Conservation (phyloP, 2,329 filamentous ascomycete genomes). For the Aspergillus sp. region DNA sequence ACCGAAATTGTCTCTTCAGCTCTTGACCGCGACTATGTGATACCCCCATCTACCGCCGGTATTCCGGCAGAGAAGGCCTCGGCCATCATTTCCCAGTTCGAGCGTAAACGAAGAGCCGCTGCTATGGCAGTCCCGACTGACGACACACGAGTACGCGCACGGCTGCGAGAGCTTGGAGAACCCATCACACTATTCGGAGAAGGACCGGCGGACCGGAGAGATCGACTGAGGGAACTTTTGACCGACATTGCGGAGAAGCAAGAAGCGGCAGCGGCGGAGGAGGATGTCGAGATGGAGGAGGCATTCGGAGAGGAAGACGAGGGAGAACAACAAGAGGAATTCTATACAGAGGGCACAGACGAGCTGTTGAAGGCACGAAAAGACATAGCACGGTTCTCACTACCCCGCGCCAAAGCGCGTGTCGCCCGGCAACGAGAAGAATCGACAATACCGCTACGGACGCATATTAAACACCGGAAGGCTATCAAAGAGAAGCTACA, state of each 20-base stretch:
- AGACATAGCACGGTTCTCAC: conserved; percentile 77
- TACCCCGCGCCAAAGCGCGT: conserved; percentile 77
- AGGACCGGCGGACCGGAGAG: conserved; percentile 78
- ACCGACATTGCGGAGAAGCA: conserved; percentile 68
- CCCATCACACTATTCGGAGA: conserved; percentile 95
- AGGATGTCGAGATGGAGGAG: conserved; percentile 56
- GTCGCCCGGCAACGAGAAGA: conserved; percentile 77
- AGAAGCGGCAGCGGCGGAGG: conserved; percentile 46
- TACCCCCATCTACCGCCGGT: conserved; percentile 65
- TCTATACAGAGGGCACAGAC: conserved; percentile 81
- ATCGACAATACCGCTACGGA: conserved; percentile 77
- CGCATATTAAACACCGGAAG: conserved; percentile 90
- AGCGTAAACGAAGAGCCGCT: conserved; percentile 84
- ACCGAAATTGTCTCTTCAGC: conserved; percentile 41
- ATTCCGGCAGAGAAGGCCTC: conserved; percentile 79
- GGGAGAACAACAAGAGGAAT: conserved; percentile 83
- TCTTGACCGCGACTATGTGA: conserved; percentile 80
- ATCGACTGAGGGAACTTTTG: conserved; percentile 79
- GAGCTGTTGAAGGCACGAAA: conserved; percentile 74
- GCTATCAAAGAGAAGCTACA: conserved; percentile 78
- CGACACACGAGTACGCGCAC: conserved; percentile 78
- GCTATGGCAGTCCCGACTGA: conserved; percentile 92
- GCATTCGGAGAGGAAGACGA: conserved; percentile 51
- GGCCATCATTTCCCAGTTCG: conserved; percentile 82
- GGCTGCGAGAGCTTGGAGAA: conserved; percentile 82